These are phyloP conservation scores for Penicillium brevicompactum DNA, from an alignment of 2,329 filamentous ascomycete genomes.

Conservation along the genomic window DNA sequence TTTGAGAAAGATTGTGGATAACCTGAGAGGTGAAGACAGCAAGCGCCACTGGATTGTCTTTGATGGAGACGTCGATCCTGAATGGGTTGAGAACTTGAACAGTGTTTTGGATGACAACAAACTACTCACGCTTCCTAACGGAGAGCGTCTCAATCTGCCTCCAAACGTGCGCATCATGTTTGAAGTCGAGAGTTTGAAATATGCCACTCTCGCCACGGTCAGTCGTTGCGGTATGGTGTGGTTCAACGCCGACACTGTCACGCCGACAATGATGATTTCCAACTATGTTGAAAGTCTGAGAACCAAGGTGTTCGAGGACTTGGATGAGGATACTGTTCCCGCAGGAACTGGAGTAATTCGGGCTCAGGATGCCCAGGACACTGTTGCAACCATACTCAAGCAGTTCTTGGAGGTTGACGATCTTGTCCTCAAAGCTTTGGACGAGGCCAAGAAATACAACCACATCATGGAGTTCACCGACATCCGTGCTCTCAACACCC, in stretches of 20 bases:
- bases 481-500: conserved; percentile 83
- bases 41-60: conserved; percentile 99
- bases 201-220: conserved; percentile 97
- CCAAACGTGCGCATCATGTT: conserved; percentile 99
- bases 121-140: conserved; percentile 91
- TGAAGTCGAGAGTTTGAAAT: conserved; percentile 96
- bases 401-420: conserved; percentile 75
- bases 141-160: conserved; percentile 93
- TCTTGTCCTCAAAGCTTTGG: conserved; percentile 77
- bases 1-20: conserved; percentile 96
- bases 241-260: conserved; percentile 98
- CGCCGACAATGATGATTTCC: conserved; percentile 84
- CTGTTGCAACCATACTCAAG: conserved; percentile 78
- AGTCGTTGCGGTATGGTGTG: conserved; percentile 99
- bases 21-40: conserved; percentile 91
- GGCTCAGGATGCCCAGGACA: conserved; percentile 74
- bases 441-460: conserved; percentile 74
- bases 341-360: conserved; percentile 76
- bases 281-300: conserved; percentile 87
- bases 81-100: conserved; percentile 99
- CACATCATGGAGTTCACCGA: conserved; percentile 99
- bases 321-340: conserved; percentile 86
- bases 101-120: conserved; percentile 99
- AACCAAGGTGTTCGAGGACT: conserved; percentile 84
- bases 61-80: conserved; percentile 96